Evolutionary conservation across 208 protist species (phyloP), one percentile per base, ranked within the genome.

Genomic region (Wallacemonas sp.): DNA sequence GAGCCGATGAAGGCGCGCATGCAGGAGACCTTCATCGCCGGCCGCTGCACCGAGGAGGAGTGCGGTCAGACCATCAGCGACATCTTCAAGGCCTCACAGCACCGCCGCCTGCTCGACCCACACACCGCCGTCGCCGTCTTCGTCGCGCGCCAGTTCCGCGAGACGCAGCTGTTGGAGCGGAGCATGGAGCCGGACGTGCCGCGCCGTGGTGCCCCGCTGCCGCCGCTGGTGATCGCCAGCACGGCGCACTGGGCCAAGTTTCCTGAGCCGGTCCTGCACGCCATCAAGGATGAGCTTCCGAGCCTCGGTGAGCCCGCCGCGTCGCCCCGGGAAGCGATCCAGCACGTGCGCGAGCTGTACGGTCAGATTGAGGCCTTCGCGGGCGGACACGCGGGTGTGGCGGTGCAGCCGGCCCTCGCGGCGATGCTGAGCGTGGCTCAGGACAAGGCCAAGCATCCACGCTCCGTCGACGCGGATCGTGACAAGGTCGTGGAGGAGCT

Each of bases 211-310:
- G 46, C 39, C 19, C 61, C 64, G 30, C 47, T 79, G 33, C 68
- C 71, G 32, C 79, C 87, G 49, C 72, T 95, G 21, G 68, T 92
- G 23, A 76, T 94, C 29, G 80, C 74, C 26, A 88, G 84, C 78
- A 96, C 90, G 4, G 90, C 90, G 23, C 85, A 92, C 75, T 96
- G 87, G 85, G 77, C 90, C 6, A 96, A 96, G 72, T 96, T 96
- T 43, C 87, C 90, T 1, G 74, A 81, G 12, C 72, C 87, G 36
- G 87, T 96, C 8, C 68, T 92, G 55, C 79, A 85, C 64, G 86
- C 88, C 16, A 63, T 93, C 34, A 72, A 69, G 21, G 81, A 78
- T 26, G 83, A 93, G 60, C 70, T 36, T 36, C 73, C 78, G 52
- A 30, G 56, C 16, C 33, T 72, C 6, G 36, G 68, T 4, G 48